Base-by-base conservation (phyloP, 192 early-diverging fungal genomes). In the Kappamyces sp. region DNA sequence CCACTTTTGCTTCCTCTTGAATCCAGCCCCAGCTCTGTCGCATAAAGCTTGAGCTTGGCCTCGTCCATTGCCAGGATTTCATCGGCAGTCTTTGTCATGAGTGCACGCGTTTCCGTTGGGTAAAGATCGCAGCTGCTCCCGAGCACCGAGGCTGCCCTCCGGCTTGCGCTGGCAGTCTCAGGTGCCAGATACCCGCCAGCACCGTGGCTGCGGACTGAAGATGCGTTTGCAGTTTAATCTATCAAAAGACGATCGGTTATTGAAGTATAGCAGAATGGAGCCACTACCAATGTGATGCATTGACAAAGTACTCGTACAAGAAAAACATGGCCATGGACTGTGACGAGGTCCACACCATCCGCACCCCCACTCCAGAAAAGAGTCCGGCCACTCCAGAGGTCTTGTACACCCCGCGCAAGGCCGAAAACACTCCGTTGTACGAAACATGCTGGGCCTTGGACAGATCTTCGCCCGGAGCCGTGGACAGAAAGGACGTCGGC, bases 291-390 rank as follows among this genome's bases (percentile, higher is more conserved):
- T 23, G 23, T 23, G 23, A 23, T 23, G 23, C 23, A 23, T 23
- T 23, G 41, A 57, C 41, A 31, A 60, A 40, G 33, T 79, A 75
- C 54, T 87, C 86, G 60, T 83, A 85, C 40, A 87, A 67, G n/a
- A 84, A 72, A 82, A 88, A 88, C 86, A 88, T 86, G 47, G 82
- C 60, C 2, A 78, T 79, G 49, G 73, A 77, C 66, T 88, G 86
- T 58, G 78, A 60, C 49, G 87, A 91, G 7, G 91, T 89, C 55
- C 93, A 81, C 64, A 85, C 68, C 84, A 90, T 91, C 1, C 89
- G 74, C 1, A 90, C 88, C 53, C 81, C 80, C 53, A 84, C 83
- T 33, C 93, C 91, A 60, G 86, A 74, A 68, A 84, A 96, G 55
- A 96, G 62, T 0, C 90, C 90, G 15, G 13, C n/a, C n/a, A 72